These are phyloP conservation scores for Caryopteris hybrid DNA, from an alignment of 305 asterid genomes.

Conservation along the genomic window DNA sequence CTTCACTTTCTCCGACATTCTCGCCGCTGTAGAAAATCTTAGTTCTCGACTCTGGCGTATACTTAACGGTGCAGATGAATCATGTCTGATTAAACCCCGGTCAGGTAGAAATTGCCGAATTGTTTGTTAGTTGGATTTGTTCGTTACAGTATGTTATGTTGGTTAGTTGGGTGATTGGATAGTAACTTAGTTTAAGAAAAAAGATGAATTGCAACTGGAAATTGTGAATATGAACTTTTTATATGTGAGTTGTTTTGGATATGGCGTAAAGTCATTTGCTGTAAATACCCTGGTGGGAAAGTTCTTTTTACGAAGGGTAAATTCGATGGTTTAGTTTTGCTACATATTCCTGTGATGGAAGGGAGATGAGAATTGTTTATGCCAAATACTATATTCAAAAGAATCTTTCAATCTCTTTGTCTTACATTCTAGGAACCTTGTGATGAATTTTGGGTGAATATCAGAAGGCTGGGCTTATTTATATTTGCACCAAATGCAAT, in stretches of 20 bases:
- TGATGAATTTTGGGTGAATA: background rate
- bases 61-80: constrained; percentile 53
- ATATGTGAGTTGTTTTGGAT: too few species aligned
- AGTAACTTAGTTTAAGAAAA: background rate
- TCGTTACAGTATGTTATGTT: background rate
- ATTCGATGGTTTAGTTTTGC: background rate
- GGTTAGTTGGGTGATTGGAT: background rate
- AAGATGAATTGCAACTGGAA: background rate
- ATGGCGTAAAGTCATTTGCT: background rate
- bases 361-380: background rate
- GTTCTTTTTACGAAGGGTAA: background rate
- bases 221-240: background rate
- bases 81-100: constrained; percentile 30
- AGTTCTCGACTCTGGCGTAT: constrained; percentile 37
- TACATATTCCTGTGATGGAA: background rate
- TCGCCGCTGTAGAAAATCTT: constrained; percentile 38
- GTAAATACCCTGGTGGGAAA: background rate
- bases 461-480: background rate
- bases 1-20: constrained; percentile 42
- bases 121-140: background rate
- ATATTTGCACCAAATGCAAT: background rate
- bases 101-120: constrained; percentile 32
- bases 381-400: background rate
- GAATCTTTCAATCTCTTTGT: background rate
- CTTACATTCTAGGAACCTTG: background rate